phyloP scores from a whole-genome alignment of 306 rosid genomes.

The Rosa multiflora region DNA sequence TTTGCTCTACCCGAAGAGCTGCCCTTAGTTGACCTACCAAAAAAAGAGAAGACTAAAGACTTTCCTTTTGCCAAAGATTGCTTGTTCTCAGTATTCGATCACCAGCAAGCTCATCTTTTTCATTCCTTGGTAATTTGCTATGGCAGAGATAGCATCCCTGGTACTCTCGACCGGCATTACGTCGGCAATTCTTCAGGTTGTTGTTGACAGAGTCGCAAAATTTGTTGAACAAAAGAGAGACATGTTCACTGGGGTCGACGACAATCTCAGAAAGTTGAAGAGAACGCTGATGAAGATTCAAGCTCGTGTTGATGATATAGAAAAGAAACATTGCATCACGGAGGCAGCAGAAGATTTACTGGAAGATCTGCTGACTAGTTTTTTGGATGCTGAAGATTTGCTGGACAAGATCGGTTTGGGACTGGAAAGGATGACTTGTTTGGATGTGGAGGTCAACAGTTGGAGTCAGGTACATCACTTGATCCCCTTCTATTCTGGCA shows the following conservation, averaged over 20 bases:
- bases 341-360: slow-evolving; percentile 9
- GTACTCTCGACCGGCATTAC: slow-evolving; percentile 2
- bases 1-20: no score
- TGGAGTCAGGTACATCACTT: background rate
- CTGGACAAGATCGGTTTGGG: slow-evolving; percentile 13
- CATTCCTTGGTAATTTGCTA: background rate
- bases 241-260: background rate
- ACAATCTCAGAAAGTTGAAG: slow-evolving; percentile 14
- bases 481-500: slow-evolving; percentile 4
- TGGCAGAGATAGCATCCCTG: background rate
- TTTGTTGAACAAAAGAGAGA: background rate
- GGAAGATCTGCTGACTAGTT: background rate
- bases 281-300: slow-evolving; percentile 21
- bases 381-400: slow-evolving; percentile 20
- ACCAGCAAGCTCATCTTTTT: background rate
- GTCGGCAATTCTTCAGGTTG: slow-evolving; percentile 8
- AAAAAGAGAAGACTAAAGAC: no score
- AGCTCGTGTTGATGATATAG: background rate
- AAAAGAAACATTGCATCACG: background rate
- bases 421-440: no score
- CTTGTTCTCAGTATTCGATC: background rate
- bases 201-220: slow-evolving; percentile 6
- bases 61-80: background rate
- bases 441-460: background rate
- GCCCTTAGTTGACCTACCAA: no score